phyloP scores from a whole-genome alignment of 495 filamentous ascomycete species.

The Penicillium manginii region DNA sequence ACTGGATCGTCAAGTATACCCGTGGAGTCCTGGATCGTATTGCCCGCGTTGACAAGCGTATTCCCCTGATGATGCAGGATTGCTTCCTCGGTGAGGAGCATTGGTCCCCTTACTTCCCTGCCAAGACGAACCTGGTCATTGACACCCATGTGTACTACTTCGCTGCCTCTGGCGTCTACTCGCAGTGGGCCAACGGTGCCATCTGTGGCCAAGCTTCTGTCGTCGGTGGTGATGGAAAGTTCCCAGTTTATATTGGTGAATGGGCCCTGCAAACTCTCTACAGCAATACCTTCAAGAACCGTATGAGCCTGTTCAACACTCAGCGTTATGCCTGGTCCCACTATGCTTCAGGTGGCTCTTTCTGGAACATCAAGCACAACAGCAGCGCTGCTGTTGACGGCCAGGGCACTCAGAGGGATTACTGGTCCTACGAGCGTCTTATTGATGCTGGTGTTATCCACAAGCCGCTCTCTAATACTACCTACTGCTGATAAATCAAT shows the following conservation, averaged over 20 bases:
- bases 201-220: conserved; percentile 20
- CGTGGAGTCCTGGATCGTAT: conserved; percentile 8
- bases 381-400: conserved; percentile 19
- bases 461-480: conserved; percentile 5
- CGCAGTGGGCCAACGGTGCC: conserved; percentile 20
- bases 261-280: conserved; percentile 23
- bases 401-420: conserved; percentile 16
- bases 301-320: conserved; percentile 13
- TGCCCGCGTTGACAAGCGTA: conserved; percentile 16
- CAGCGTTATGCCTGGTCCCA: conserved; percentile 21
- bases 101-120: conserved; percentile 18
- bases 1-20: conserved; percentile 18
- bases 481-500: conserved; percentile 5
- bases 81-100: conserved; percentile 20
- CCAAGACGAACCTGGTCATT: conserved; percentile 17
- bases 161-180: conserved; percentile 19
- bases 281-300: conserved; percentile 19
- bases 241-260: conserved; percentile 21
- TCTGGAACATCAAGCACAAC: conserved; percentile 23
- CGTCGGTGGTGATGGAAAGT: conserved; percentile 19
- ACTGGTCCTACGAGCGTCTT: conserved; percentile 16
- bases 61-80: conserved; percentile 16
- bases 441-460: conserved; percentile 16
- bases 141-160: conserved; percentile 23
- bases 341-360: conserved; percentile 15